These are phyloP conservation scores for Fusarium austroafricanum DNA, from an alignment of 2,329 filamentous ascomycete species.

Conservation along the genomic window DNA sequence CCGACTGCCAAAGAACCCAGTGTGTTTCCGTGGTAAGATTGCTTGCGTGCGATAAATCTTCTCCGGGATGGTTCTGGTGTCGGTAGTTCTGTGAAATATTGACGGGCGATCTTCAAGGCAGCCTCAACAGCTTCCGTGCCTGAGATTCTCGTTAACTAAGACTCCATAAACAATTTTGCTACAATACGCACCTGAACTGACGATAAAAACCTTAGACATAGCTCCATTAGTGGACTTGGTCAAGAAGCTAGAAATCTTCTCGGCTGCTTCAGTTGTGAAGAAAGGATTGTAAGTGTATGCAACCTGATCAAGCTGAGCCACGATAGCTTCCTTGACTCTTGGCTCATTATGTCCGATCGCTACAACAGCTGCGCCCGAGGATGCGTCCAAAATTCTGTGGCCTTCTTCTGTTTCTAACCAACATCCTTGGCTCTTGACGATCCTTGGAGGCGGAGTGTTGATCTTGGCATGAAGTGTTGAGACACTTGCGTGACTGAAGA, in stretches of 20 bases:
- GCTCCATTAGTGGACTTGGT: constrained; percentile 21
- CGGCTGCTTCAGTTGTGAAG: constrained; percentile 26
- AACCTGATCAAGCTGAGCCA: constrained; percentile 12
- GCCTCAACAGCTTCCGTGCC: constrained; percentile 40
- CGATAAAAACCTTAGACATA: constrained; percentile 31
- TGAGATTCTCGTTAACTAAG: not conserved
- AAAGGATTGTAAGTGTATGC: constrained; percentile 36
- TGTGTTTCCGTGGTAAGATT: constrained; percentile 39
- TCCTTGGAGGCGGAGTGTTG: constrained; percentile 25
- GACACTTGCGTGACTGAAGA: not conserved
- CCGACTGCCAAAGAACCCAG: constrained; percentile 25
- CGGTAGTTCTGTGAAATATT: constrained; percentile 37
- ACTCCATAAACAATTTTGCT: rapidly evolving
- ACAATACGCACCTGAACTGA: constrained; percentile 20
- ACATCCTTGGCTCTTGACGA: constrained; percentile 21
- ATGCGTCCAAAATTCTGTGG: constrained; percentile 22
- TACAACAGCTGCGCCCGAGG: constrained; percentile 35
- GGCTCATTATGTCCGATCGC: constrained; percentile 29
- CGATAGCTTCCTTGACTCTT: constrained; percentile 29
- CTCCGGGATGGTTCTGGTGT: constrained; percentile 24
- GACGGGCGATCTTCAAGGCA: constrained; percentile 36
- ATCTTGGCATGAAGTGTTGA: constrained; percentile 36
- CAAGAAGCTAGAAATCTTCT: constrained; percentile 23
- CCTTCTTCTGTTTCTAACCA: constrained; percentile 33
- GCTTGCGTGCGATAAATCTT: constrained; percentile 30